phyloP scores from a whole-genome alignment of 345 rosid genomes.

The Eucalyptus marginata region DNA sequence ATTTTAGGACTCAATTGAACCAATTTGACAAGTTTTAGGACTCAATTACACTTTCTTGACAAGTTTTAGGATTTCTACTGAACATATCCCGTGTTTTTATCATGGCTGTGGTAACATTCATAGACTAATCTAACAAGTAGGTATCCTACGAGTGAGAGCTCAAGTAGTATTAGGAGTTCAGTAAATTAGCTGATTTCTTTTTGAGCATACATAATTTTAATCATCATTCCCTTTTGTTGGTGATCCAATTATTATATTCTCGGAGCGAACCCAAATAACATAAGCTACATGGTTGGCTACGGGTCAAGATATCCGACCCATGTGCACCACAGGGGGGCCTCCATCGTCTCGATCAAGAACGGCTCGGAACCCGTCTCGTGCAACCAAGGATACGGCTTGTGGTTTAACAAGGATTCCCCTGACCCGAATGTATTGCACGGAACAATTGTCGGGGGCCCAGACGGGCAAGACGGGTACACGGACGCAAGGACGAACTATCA shows the following conservation, averaged over 20 bases:
- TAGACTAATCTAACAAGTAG: not conserved
- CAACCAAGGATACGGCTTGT: constrained; percentile 19
- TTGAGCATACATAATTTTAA: not conserved
- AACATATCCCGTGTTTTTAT: not conserved
- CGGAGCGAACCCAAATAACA: constrained; percentile 25
- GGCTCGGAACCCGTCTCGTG: constrained; percentile 3
- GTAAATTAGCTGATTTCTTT: not conserved
- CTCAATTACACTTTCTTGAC: too few relatives aligned
- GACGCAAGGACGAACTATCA: too few relatives aligned
- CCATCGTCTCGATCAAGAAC: constrained; percentile 24
- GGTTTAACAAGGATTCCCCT: too few relatives aligned
- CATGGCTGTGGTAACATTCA: not conserved
- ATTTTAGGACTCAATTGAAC: too few relatives aligned
- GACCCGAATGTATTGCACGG: too few relatives aligned
- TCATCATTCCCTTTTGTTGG: not conserved
- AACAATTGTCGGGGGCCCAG: too few relatives aligned
- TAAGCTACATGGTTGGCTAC: constrained; percentile 36
- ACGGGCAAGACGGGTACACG: too few relatives aligned
- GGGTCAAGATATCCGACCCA: constrained; percentile 24
- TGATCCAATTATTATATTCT: constrained; percentile 8
- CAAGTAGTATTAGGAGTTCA: too few relatives aligned
- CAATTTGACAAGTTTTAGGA: too few relatives aligned
- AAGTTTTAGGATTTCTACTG: too few relatives aligned
- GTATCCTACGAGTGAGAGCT: too few relatives aligned
- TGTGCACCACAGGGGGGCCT: constrained; percentile 38